Conservation (phyloP, 208 protist species). For the Vickermania ingenoplastis region DNA sequence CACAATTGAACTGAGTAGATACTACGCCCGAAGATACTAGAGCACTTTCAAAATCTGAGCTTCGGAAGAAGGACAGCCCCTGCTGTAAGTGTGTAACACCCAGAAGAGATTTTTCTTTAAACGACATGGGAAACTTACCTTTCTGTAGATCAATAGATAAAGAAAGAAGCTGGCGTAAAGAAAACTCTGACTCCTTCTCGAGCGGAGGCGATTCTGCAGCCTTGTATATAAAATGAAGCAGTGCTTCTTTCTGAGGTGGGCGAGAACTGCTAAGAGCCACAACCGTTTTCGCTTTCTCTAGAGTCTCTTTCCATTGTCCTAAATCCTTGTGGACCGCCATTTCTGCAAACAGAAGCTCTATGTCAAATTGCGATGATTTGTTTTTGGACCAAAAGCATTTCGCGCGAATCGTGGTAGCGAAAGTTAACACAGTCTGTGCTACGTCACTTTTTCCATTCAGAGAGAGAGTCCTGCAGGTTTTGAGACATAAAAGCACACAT, state of each 20-base stretch:
- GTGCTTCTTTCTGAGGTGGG: constrained; percentile 29
- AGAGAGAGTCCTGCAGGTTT: constrained; percentile 37
- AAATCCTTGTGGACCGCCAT: constrained; percentile 31
- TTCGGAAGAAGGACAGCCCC: constrained; percentile 10
- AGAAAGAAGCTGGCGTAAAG: constrained; percentile 10
- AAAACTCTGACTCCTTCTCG: not conserved
- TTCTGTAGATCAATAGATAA: constrained; percentile 20
- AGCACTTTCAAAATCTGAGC: constrained; percentile 8
- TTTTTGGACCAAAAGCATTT: not conserved
- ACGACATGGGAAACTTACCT: not conserved
- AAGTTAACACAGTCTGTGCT: constrained; percentile 17
- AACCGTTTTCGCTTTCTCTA: constrained; percentile 12
- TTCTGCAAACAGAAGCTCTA: constrained; percentile 48
- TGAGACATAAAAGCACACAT: constrained; percentile 73
- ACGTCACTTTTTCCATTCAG: not conserved
- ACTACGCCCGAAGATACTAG: constrained; percentile 1
- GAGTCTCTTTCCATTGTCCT: constrained; percentile 8
- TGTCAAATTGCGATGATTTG: not conserved
- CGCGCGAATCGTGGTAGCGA: constrained; percentile 7
- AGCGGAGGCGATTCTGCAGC: constrained; percentile 6
- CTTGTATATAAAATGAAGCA: constrained; percentile 52
- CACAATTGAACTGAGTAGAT: constrained; percentile 11
- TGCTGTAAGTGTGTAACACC: constrained; percentile 26
- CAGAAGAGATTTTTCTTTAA: constrained; percentile 13
- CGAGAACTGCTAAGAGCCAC: constrained; percentile 9